A percentile compares a stretch with the other conserved stretches of the same genome.
phyloP scores from a whole-genome alignment of 2,329 filamentous ascomycete species.

The Xylaria sp. region DNA sequence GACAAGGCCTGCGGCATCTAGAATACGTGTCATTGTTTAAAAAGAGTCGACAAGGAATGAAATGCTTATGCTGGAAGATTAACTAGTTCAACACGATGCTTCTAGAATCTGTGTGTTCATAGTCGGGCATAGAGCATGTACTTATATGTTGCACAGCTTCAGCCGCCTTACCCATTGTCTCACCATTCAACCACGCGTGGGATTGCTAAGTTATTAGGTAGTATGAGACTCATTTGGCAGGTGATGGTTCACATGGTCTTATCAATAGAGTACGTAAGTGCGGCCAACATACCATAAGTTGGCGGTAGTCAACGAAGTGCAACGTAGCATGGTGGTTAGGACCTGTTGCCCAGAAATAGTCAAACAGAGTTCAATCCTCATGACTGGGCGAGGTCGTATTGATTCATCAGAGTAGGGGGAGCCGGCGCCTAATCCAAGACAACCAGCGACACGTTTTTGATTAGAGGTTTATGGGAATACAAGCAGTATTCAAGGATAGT shows the following conservation, averaged over 20 bases:
- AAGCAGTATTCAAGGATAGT: slow-evolving; percentile 16
- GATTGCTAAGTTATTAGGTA: background rate
- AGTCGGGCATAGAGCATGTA: background rate
- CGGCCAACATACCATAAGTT: slow-evolving; percentile 16
- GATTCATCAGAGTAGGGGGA: slow-evolving; percentile 16
- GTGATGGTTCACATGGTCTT: slow-evolving; percentile 19
- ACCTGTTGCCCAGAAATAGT: background rate
- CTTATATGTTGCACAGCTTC: slow-evolving; percentile 18
- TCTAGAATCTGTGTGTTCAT: background rate
- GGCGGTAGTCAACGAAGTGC: slow-evolving; percentile 17
- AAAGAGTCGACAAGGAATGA: background rate
- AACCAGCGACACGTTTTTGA: background rate
- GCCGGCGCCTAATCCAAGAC: background rate
- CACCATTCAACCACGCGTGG: slow-evolving; percentile 2
- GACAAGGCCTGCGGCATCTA: slow-evolving; percentile 12
- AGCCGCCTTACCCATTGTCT: background rate
- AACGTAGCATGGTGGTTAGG: slow-evolving; percentile 27
- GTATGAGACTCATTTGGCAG: slow-evolving; percentile 22
- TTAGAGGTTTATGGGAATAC: slow-evolving; percentile 14
- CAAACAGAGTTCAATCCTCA: slow-evolving; percentile 7
- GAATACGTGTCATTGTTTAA: slow-evolving; percentile 30
- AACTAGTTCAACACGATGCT: background rate
- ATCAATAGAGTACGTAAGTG: slow-evolving; percentile 8
- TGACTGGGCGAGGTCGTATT: slow-evolving; percentile 16
- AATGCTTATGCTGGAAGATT: background rate